phyloP scores from a whole-genome alignment of 805 yeast genomes.

The Sporopachydermia lactativora region DNA sequence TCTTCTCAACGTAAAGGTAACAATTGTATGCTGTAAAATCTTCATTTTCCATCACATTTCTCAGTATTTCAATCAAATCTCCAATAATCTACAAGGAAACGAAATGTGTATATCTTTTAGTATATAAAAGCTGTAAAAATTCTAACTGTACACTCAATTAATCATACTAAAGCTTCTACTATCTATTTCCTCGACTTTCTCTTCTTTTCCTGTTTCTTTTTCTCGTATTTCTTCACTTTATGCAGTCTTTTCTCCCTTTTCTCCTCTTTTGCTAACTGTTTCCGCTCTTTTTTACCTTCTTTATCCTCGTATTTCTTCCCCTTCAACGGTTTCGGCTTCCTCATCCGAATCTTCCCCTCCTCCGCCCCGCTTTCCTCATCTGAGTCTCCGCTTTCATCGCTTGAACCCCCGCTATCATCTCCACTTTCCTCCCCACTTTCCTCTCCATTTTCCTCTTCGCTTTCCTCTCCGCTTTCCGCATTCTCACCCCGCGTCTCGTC shows the following conservation, averaged over 20 bases:
- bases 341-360: conserved; percentile 21
- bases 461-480: conserved; percentile 15
- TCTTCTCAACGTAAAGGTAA: too few species aligned
- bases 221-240: conserved; percentile 71
- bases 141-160: too few species aligned
- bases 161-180: too few species aligned
- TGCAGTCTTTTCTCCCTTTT: conserved; percentile 68
- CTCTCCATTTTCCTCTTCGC: conserved; percentile 15
- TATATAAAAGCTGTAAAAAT: too few species aligned
- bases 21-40: too few species aligned
- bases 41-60: too few species aligned
- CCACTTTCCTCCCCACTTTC: conserved; percentile 4
- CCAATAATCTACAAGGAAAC: too few species aligned
- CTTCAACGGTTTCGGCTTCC: conserved; percentile 29
- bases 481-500: conserved; percentile 9
- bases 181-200: conserved; percentile 20
- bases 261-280: conserved; percentile 61
- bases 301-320: conserved; percentile 76
- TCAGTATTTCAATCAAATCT: too few species aligned
- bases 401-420: conserved; percentile 17
- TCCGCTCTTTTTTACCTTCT: conserved; percentile 61
- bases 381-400: conserved; percentile 17
- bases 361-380: conserved; percentile 24
- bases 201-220: conserved; percentile 60
- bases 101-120: too few species aligned